A percentile compares a stretch with the other conserved stretches of the same genome.
Evolutionary conservation across 495 filamentous ascomycete species (phyloP).

Genomic region (Choiromyces venosus): DNA sequence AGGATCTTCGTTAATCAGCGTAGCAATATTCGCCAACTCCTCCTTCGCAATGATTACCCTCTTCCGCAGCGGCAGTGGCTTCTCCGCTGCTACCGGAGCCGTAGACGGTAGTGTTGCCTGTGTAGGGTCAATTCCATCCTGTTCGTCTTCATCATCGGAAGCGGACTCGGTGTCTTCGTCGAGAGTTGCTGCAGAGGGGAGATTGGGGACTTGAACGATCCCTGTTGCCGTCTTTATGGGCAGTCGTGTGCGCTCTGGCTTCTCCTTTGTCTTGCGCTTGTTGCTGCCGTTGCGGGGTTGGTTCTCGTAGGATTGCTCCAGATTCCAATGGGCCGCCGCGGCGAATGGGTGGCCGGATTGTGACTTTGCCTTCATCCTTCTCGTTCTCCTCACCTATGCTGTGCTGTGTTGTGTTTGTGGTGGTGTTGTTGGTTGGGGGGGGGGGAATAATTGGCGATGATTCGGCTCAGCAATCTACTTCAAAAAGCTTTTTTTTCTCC

Average conservation of each 20-base stretch:
- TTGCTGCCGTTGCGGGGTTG: slow-evolving; percentile 61
- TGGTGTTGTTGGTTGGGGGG: not conserved
- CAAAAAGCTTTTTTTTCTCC: not conserved
- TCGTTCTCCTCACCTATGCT: not conserved
- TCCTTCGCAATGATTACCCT: slow-evolving; percentile 86
- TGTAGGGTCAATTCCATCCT: slow-evolving; percentile 40
- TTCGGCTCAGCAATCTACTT: not conserved
- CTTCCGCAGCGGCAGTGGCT: slow-evolving; percentile 54
- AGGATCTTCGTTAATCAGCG: slow-evolving; percentile 79
- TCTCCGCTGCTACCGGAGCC: slow-evolving; percentile 38
- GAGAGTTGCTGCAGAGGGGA: slow-evolving; percentile 44
- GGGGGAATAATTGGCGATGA: not conserved
- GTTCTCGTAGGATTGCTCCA: slow-evolving; percentile 86
- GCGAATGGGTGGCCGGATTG: slow-evolving; percentile 27
- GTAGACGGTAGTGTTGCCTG: not conserved
- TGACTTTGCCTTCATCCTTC: not conserved
- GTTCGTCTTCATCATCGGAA: slow-evolving; percentile 48
- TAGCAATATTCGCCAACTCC: slow-evolving; percentile 77
- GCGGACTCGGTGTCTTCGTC: slow-evolving; percentile 37
- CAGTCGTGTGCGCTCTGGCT: slow-evolving; percentile 65
- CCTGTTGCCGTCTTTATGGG: slow-evolving; percentile 79
- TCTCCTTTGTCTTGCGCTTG: slow-evolving; percentile 57
- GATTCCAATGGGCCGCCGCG: slow-evolving; percentile 58
- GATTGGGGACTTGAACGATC: slow-evolving; percentile 50
- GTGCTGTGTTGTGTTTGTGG: not conserved